Evolutionary conservation across 1,139 yeast genomes (phyloP).

Genomic region (Eremothecium sinecaudum): DNA sequence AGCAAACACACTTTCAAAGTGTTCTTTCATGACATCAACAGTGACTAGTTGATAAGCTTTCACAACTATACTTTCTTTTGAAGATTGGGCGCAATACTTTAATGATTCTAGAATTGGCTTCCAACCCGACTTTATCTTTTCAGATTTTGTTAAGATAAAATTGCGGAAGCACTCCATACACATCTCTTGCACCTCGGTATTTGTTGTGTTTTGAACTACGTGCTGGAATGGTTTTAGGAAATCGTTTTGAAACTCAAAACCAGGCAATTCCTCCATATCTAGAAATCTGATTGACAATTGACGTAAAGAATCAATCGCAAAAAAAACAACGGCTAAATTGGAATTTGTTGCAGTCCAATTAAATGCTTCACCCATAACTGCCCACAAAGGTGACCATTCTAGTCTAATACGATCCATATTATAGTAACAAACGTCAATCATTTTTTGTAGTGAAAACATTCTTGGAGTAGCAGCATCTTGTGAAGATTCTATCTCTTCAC

Average conservation of each 20-base stretch:
- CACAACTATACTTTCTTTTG: constrained; percentile 46
- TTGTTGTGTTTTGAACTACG: constrained; percentile 57
- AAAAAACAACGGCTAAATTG: constrained; percentile 69
- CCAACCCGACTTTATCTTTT: constrained; percentile 88
- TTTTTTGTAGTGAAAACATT: constrained; percentile 84
- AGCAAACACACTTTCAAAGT: constrained; percentile 51
- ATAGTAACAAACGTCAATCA: constrained; percentile 95
- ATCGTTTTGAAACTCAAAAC: constrained; percentile 91
- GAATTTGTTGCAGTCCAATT: constrained; percentile 72
- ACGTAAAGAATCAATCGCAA: constrained; percentile 88
- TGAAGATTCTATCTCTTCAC: constrained; percentile 86
- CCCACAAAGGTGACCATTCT: constrained; percentile 96
- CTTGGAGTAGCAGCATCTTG: constrained; percentile 77
- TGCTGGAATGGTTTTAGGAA: constrained; percentile 86
- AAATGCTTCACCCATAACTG: constrained; percentile 83
- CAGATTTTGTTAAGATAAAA: constrained; percentile 70
- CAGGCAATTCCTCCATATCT: constrained; percentile 87
- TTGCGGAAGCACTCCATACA: constrained; percentile 83
- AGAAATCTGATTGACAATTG: constrained; percentile 88
- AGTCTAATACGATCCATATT: constrained; percentile 94
- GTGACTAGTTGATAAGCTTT: constrained; percentile 57
- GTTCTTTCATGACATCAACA: constrained; percentile 48
- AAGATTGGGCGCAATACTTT: constrained; percentile 31
- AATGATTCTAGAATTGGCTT: constrained; percentile 75
- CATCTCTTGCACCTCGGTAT: constrained; percentile 74